phyloP scores from a whole-genome alignment of 805 yeast species.

The Ogataea haglerorum region DNA sequence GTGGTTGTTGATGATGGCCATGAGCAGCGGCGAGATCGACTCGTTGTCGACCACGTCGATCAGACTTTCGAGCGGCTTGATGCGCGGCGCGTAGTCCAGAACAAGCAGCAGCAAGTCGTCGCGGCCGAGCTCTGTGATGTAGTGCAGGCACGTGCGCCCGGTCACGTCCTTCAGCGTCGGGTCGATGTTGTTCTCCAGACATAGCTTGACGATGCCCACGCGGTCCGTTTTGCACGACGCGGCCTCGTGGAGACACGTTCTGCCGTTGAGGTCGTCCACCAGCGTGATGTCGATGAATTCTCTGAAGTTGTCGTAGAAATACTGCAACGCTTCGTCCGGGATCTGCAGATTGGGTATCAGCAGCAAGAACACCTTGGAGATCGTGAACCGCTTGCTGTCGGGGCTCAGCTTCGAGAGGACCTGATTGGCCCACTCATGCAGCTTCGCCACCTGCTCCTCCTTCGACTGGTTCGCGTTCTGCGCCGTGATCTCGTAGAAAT shows the following conservation, averaged over 20 bases:
- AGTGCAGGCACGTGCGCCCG: constrained; percentile 83
- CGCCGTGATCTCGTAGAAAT: constrained; percentile 44
- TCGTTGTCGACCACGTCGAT: constrained; percentile 62
- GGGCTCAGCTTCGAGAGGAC: constrained; percentile 42
- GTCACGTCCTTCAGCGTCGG: constrained; percentile 51
- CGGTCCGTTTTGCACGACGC: constrained; percentile 31
- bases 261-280: constrained; percentile 68
- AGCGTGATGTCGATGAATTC: constrained; percentile 58
- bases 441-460: constrained; percentile 29
- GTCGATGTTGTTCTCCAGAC: constrained; percentile 25
- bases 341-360: constrained; percentile 64
- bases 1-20: constrained; percentile 71
- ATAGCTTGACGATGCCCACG: constrained; percentile 25
- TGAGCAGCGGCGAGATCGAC: constrained; percentile 76
- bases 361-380: constrained; percentile 71
- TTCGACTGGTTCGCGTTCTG: constrained; percentile 38
- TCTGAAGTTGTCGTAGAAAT: constrained; percentile 45
- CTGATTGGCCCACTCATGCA: constrained; percentile 39
- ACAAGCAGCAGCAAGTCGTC: constrained; percentile 38
- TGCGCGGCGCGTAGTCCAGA: constrained; percentile 31
- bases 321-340: constrained; percentile 55
- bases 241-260: constrained; percentile 75
- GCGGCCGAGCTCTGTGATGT: constrained; percentile 66
- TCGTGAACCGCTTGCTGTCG: constrained; percentile 39
- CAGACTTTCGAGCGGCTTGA: constrained; percentile 25